Evolutionary conservation across 116 monocot species (phyloP), one percentile per base, ranked within the genome.

Genomic region (Zostera marina): DNA sequence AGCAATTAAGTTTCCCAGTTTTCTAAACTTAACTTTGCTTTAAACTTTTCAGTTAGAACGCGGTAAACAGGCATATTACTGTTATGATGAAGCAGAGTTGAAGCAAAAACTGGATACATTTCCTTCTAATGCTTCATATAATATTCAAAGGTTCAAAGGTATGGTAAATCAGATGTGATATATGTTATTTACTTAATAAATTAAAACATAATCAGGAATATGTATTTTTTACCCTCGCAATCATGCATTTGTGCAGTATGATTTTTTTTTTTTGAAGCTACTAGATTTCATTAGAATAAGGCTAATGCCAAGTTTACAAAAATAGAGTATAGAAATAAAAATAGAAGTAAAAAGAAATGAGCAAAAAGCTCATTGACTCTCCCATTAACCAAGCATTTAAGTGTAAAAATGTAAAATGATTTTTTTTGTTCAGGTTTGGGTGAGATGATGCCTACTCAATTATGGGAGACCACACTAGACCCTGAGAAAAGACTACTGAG

Each of bases 101-200:
- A 85, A 76, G 66, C 72, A 9, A 16, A 59, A 89, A 42, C 72
- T 67, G 53, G 81, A 49, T n/a, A 76, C 80, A 54, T 90, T 85
- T 38, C 83, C 90, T 66, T 2, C 90, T 44, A 89, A 89, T 81
- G 80, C 85, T 49, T 77, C 73, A 4, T 98, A 86, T 59, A 79
- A 82, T 69, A 70, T 90, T 32, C 90, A 98, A 58, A 82, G 90
- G 66, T 98, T 98, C 65, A 98, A 98, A 90, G 96, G 96, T 85
- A 65, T 47, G 32, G 61, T 47, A 47, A 46, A 14, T 24, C 54
- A 54, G 22, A 23, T 22, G 20, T 5, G 24, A 20, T 55, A 12
- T 55, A 32, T 32, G 22, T n/a, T 12, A 22, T 11, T n/a, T n/a
- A n/a, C n/a, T n/a, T 15, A 15, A 47, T 15, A 11, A n/a, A n/a